phyloP scores from a whole-genome alignment of 2,329 filamentous ascomycete species.

The Teratosphaeria destructans region DNA sequence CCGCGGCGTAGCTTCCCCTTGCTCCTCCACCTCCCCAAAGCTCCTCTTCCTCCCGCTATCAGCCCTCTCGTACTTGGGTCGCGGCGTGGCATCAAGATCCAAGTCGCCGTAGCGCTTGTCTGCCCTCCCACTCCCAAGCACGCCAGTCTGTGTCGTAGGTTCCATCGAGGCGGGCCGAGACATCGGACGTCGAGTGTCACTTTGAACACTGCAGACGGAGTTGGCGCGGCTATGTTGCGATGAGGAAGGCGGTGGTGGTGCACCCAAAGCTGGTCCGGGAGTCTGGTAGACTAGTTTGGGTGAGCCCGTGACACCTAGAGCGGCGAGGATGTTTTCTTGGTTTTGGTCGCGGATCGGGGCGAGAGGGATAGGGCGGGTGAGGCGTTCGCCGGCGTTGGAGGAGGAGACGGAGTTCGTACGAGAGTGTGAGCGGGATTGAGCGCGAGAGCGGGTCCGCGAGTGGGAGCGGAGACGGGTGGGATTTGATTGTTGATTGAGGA shows the following conservation, averaged over 20 bases:
- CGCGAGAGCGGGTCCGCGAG: constrained; percentile 13
- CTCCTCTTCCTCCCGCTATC: constrained; percentile 4
- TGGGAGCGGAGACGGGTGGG: constrained; percentile 1
- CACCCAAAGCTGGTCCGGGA: constrained; percentile 26
- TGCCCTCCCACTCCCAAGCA: not conserved
- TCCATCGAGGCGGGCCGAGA: constrained; percentile 7
- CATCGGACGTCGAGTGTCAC: not conserved
- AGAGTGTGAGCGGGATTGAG: constrained; percentile 16
- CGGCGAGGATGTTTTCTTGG: constrained; percentile 27
- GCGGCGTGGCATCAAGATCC: constrained; percentile 5
- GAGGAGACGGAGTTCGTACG: constrained; percentile 15
- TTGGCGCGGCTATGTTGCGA: constrained; percentile 3
- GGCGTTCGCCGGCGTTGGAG: constrained; percentile 10
- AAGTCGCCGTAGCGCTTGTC: not conserved
- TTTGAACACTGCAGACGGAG: constrained; percentile 3
- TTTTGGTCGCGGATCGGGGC: constrained; percentile 17
- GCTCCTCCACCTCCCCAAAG: constrained; percentile 1
- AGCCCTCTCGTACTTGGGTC: not conserved
- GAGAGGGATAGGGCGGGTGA: constrained; percentile 16
- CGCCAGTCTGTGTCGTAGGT: constrained; percentile 2
- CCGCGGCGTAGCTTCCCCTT: constrained; percentile 1
- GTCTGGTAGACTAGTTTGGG: constrained; percentile 28
- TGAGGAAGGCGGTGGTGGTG: constrained; percentile 10
- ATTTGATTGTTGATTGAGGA: not conserved
- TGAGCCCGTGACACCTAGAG: constrained; percentile 27